phyloP scores from a whole-genome alignment of 192 early-diverging fungal genomes.

The Pilobolus umbonatus region DNA sequence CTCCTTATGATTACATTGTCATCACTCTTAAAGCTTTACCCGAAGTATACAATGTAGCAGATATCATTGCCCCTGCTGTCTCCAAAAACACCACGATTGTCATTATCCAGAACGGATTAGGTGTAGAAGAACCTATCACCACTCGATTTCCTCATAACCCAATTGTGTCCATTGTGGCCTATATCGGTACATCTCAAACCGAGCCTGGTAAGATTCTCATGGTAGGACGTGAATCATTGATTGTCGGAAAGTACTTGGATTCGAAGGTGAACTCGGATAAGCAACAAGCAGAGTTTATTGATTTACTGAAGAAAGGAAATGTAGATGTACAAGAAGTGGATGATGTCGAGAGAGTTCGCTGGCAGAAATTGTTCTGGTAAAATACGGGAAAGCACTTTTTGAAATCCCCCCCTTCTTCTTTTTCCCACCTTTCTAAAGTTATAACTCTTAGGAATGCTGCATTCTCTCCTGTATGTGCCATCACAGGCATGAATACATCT shows the following conservation, averaged over 20 bases:
- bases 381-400: background rate
- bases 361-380: slow-evolving; percentile 70
- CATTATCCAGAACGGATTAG: slow-evolving; percentile 72
- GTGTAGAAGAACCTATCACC: slow-evolving; percentile 53
- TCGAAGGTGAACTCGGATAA: slow-evolving; percentile 30
- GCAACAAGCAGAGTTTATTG: slow-evolving; percentile 34
- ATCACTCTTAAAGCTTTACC: slow-evolving; percentile 68
- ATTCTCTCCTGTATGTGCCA: slow-evolving; percentile 63
- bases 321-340: slow-evolving; percentile 36
- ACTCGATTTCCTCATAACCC: slow-evolving; percentile 58
- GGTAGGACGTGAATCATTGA: slow-evolving; percentile 35
- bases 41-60: slow-evolving; percentile 48
- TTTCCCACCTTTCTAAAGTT: background rate
- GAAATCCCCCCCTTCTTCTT: background rate
- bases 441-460: slow-evolving; percentile 52
- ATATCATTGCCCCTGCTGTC: slow-evolving; percentile 53
- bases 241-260: slow-evolving; percentile 35
- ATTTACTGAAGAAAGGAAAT: slow-evolving; percentile 37
- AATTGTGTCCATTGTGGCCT: slow-evolving; percentile 55
- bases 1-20: slow-evolving; percentile 53
- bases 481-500: slow-evolving; percentile 51
- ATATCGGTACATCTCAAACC: slow-evolving; percentile 60
- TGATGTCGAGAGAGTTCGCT: slow-evolving; percentile 58
- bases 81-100: slow-evolving; percentile 52
- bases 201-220: slow-evolving; percentile 48